A percentile compares a stretch with the other conserved stretches of the same genome.
These are phyloP conservation scores for Apiospora hydei DNA, from an alignment of 2,329 filamentous ascomycete species.

Conservation along the genomic window DNA sequence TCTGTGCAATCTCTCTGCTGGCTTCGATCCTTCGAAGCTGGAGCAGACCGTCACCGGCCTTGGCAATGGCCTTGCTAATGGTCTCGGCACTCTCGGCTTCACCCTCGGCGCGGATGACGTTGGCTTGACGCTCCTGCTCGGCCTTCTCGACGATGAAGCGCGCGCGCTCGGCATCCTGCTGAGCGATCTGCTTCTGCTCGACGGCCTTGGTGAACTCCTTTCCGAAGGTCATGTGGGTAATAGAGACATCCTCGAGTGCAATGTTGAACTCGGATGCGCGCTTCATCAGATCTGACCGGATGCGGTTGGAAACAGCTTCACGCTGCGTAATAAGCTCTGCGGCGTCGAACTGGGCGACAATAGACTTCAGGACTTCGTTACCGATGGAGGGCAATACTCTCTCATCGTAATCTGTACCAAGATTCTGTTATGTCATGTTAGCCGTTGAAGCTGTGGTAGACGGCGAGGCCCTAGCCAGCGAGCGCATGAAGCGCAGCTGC, in stretches of 20 bases:
- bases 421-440: constrained; percentile 68
- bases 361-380: constrained; percentile 98
- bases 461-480: not conserved
- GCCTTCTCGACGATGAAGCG: constrained; percentile 98
- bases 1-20: constrained; percentile 92
- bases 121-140: constrained; percentile 98
- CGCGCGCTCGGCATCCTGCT: constrained; percentile 97
- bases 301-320: constrained; percentile 94
- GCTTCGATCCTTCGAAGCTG: constrained; percentile 98
- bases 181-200: constrained; percentile 99
- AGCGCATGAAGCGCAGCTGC: not conserved
- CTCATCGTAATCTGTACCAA: constrained; percentile 98
- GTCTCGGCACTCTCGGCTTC: constrained; percentile 97
- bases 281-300: constrained; percentile 89
- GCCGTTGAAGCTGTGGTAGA: not conserved
- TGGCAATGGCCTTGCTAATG: constrained; percentile 91
- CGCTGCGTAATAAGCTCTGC: constrained; percentile 98
- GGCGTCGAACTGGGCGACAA: constrained; percentile 98
- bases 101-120: constrained; percentile 97
- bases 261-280: constrained; percentile 99
- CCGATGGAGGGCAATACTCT: constrained; percentile 97
- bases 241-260: constrained; percentile 96
- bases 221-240: constrained; percentile 99
- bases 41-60: constrained; percentile 90
- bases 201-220: constrained; percentile 98